These are phyloP conservation scores for Sesbania bispinosa DNA, from an alignment of 306 rosid species.

Conservation along the genomic window DNA sequence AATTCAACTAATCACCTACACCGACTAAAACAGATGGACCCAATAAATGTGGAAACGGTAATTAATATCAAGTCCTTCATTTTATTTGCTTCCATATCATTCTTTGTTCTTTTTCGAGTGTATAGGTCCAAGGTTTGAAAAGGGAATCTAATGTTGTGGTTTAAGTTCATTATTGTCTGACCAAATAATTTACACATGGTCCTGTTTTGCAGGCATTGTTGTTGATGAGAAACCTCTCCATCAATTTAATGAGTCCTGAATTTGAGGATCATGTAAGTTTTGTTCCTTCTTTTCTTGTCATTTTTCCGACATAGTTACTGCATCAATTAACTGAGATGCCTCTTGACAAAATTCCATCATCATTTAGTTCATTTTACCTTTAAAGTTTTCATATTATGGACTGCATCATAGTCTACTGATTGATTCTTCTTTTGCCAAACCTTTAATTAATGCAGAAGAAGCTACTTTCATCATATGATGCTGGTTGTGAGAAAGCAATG, in stretches of 20 bases:
- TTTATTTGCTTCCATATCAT: neutral
- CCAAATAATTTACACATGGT: constrained; percentile 11
- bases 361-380: neutral
- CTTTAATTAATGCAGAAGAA: constrained; percentile 47
- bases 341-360: neutral
- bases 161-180: neutral
- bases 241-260: constrained; percentile 74
- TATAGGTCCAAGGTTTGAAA: neutral
- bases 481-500: constrained; percentile 39
- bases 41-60: constrained; percentile 84
- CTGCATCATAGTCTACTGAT: neutral
- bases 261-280: constrained; percentile 76
- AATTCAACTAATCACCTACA: constrained; percentile 56
- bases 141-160: neutral
- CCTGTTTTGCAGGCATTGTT: constrained; percentile 54
- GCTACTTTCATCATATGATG: constrained; percentile 55
- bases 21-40: constrained; percentile 77
- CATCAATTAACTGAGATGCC: neutral
- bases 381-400: neutral
- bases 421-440: neutral
- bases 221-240: constrained; percentile 78
- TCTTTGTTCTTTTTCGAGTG: neutral
- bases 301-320: neutral
- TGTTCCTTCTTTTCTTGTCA: constrained; percentile 12
- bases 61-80: constrained; percentile 19